Evolutionary conservation across 148 eudicot species (phyloP).

Genomic region (Rhododendron kiyosumense): DNA sequence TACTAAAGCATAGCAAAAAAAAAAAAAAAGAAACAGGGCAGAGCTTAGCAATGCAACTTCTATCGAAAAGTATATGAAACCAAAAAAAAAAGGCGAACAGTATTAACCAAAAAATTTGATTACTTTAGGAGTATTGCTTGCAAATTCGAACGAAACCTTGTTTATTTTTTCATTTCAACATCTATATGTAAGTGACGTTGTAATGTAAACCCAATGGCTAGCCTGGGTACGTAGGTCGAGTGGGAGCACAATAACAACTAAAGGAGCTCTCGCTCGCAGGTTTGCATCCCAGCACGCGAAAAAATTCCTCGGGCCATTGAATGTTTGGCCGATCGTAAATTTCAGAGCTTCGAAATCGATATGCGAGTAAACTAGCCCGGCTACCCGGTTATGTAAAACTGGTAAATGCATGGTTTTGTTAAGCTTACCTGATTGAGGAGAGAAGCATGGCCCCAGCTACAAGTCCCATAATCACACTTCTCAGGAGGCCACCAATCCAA

Average conservation of each 20-base stretch:
- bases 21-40: background rate
- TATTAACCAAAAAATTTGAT: background rate
- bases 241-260: background rate
- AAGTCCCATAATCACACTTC: conserved; percentile 93
- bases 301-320: background rate
- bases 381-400: background rate
- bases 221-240: background rate
- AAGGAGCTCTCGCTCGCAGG: background rate
- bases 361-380: background rate
- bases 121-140: background rate
- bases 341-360: too few relatives aligned
- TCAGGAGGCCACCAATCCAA: conserved; percentile 99
- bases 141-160: background rate
- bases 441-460: conserved; percentile 85
- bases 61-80: background rate
- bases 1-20: background rate
- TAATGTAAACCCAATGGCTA: background rate
- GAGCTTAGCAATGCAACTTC: background rate
- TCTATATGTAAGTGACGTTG: background rate
- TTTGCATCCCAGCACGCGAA: background rate
- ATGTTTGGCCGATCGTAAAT: too few relatives aligned
- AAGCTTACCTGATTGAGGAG: conserved; percentile 69
- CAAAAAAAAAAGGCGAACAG: background rate
- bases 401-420: background rate
- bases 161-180: background rate